phyloP scores from a whole-genome alignment of 2,329 filamentous ascomycete species.

The Aspergillus japonicus region DNA sequence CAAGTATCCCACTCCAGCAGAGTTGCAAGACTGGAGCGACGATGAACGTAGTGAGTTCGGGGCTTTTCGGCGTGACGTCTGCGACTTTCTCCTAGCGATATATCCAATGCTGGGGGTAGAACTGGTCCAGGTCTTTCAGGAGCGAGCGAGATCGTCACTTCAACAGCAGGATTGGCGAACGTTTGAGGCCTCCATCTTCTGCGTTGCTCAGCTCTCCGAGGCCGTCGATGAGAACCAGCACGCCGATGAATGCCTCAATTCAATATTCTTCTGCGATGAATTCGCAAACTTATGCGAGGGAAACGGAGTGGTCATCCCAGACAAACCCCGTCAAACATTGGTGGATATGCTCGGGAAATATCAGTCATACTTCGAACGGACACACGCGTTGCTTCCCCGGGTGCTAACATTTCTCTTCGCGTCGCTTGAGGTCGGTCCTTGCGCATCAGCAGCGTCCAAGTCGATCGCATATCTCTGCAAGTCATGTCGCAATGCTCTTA shows the following conservation, averaged over 20 bases:
- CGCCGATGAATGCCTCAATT: conserved; percentile 41
- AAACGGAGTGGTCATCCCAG: conserved; percentile 31
- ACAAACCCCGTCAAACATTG: conserved; percentile 42
- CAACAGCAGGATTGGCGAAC: conserved; percentile 39
- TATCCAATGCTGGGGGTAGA: conserved; percentile 46
- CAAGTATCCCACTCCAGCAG: conserved; percentile 36
- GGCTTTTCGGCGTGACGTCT: conserved; percentile 46
- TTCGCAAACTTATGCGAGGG: conserved; percentile 36
- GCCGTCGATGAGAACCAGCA: conserved; percentile 46
- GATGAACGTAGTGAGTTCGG: conserved; percentile 46
- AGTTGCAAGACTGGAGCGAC: conserved; percentile 40
- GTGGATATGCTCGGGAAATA: conserved; percentile 46
- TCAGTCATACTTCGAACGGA: conserved; percentile 46
- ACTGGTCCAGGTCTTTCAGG: conserved; percentile 43
- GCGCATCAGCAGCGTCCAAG: conserved; percentile 43
- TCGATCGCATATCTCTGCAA: conserved; percentile 47
- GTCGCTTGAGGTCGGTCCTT: conserved; percentile 42
- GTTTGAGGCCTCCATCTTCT: conserved; percentile 47
- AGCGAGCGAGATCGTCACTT: conserved; percentile 36
- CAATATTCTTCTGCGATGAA: conserved; percentile 39
- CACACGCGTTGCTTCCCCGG: conserved; percentile 39
- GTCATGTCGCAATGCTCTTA: conserved; percentile 43
- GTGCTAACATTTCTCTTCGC: conserved; percentile 47
- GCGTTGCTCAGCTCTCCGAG: conserved; percentile 46
- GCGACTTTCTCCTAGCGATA: conserved; percentile 45